phyloP scores from a whole-genome alignment of 495 filamentous ascomycete genomes.

The Trichodelitschia bisporula region DNA sequence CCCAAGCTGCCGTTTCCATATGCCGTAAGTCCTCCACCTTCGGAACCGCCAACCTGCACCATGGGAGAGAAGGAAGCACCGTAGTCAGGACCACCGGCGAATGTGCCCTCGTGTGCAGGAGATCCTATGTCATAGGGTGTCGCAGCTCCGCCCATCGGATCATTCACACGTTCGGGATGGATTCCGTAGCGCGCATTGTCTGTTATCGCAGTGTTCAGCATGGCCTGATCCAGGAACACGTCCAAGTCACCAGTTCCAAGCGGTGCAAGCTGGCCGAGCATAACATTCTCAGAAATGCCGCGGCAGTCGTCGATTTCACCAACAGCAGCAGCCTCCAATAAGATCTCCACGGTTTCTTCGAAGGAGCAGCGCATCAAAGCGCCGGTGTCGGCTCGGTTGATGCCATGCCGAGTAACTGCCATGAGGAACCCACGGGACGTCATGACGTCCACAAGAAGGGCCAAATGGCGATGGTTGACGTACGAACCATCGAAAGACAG shows the following conservation, averaged over 20 bases:
- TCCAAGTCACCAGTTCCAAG: slow-evolving; percentile 92
- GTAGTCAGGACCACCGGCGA: slow-evolving; percentile 44
- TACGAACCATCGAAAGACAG: slow-evolving; percentile 95
- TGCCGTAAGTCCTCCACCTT: slow-evolving; percentile 44
- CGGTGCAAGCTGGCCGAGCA: slow-evolving; percentile 89
- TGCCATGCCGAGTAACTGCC: slow-evolving; percentile 92
- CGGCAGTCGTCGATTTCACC: slow-evolving; percentile 95
- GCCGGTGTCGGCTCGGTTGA: slow-evolving; percentile 93
- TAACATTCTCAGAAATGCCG: slow-evolving; percentile 95
- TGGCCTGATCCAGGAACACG: slow-evolving; percentile 70
- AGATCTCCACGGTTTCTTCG: slow-evolving; percentile 96
- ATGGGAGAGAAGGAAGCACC: slow-evolving; percentile 81
- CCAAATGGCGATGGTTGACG: slow-evolving; percentile 94
- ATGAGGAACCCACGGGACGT: slow-evolving; percentile 80
- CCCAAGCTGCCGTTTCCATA: slow-evolving; percentile 22
- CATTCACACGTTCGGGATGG: too few species aligned
- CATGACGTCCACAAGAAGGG: slow-evolving; percentile 96
- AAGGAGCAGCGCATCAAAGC: slow-evolving; percentile 98
- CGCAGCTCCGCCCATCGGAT: slow-evolving; percentile 63
- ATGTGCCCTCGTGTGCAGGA: slow-evolving; percentile 56
- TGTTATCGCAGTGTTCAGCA: slow-evolving; percentile 84
- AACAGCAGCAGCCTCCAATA: slow-evolving; percentile 77
- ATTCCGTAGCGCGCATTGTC: slow-evolving; percentile 64
- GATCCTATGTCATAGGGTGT: slow-evolving; percentile 90
- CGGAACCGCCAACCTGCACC: slow-evolving; percentile 38